Conservation (phyloP, 345 rosid species). For the sweet orange (Citrus sinensis) region DVS_A1.0 CM039164.1:25218501-25219000, state of each 20-base stretch:
- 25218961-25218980: constrained; percentile 34
- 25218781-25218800: constrained; percentile 48
- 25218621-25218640: constrained; percentile 58
- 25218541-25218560: constrained; percentile 46
- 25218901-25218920: constrained; percentile 26
- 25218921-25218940: constrained; percentile 34
- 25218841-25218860: constrained; percentile 41
- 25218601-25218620: constrained; percentile 38
- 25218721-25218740: constrained; percentile 47
- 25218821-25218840: constrained; percentile 50
- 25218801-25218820: constrained; percentile 44
- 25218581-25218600: constrained; percentile 45
- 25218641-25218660: constrained; percentile 72
- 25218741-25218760: constrained; percentile 55
- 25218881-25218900: constrained; percentile 38
- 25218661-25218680: constrained; percentile 45
- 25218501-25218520: constrained; percentile 66
- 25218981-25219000: constrained; percentile 60
- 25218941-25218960: constrained; percentile 26
- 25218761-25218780: constrained; percentile 65
- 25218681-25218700: constrained; percentile 46
- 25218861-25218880: constrained; percentile 35
- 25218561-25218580: constrained; percentile 43
- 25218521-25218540: constrained; percentile 70
- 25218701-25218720: constrained; percentile 54